These are phyloP conservation scores for Xylaria arbuscula DNA, from an alignment of 2,329 filamentous ascomycete species.

Conservation along the genomic window DNA sequence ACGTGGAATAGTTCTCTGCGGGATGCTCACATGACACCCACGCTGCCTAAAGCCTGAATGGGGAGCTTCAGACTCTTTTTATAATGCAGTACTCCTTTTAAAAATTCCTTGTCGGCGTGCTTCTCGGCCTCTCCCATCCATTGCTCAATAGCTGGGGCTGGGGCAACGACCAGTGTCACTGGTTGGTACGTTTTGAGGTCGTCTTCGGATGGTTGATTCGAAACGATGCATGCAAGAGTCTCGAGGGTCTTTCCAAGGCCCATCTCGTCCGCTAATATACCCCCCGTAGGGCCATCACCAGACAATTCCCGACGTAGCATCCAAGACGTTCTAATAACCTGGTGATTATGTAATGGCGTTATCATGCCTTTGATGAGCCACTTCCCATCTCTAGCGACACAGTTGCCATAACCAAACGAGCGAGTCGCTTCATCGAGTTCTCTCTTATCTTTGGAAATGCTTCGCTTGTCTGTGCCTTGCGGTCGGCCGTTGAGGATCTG, in stretches of 20 bases:
- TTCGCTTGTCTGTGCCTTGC: neutral
- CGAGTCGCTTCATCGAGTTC: constrained; percentile 17
- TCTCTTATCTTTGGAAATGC: constrained; percentile 21
- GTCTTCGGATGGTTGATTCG: constrained; percentile 13
- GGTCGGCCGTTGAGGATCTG: constrained; percentile 25
- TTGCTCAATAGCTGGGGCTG: constrained; percentile 27
- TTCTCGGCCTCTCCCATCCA: constrained; percentile 27
- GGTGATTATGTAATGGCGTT: constrained; percentile 20
- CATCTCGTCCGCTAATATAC: constrained; percentile 37
- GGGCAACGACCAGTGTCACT: constrained; percentile 32
- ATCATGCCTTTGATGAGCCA: constrained; percentile 34
- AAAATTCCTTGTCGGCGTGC: constrained; percentile 3
- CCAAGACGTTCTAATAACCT: constrained; percentile 27
- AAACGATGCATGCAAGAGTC: constrained; percentile 27
- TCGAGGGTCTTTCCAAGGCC: constrained; percentile 36
- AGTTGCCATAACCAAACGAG: constrained; percentile 23
- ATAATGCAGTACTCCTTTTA: constrained; percentile 13
- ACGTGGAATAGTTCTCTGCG: too few relatives aligned
- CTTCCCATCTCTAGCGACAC: constrained; percentile 25
- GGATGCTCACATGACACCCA: constrained; percentile 24
- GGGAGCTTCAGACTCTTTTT: constrained; percentile 10
- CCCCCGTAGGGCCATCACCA: constrained; percentile 20
- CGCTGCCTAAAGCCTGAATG: neutral
- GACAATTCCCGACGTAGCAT: constrained; percentile 31
- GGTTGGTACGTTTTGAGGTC: neutral